Percentiles rank a stretch among this genome's conserved stretches.
phyloP scores from a whole-genome alignment of 495 filamentous ascomycete species.

The Tuber microsphaerosporum region DNA sequence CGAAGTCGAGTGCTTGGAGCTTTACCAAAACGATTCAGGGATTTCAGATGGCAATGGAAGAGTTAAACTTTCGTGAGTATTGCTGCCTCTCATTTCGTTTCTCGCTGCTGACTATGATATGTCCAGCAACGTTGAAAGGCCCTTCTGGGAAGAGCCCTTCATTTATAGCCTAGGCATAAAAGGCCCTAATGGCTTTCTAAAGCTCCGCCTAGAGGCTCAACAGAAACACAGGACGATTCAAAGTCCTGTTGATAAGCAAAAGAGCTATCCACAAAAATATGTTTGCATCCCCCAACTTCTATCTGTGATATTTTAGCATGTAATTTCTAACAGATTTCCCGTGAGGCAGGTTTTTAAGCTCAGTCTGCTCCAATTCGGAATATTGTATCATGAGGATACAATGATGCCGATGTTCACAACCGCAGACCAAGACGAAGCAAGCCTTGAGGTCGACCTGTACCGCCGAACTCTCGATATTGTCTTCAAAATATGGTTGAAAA shows the following conservation, averaged over 20 bases:
- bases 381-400: conserved; percentile 45
- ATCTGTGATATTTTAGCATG: background rate
- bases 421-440: conserved; percentile 26
- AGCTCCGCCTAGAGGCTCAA: background rate
- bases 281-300: conserved; percentile 12
- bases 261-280: conserved; percentile 31
- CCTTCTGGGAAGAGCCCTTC: conserved; percentile 36
- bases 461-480: conserved; percentile 41
- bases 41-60: conserved; percentile 34
- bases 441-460: conserved; percentile 40
- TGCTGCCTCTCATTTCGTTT: background rate
- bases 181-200: background rate
- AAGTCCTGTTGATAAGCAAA: conserved; percentile 21
- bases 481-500: conserved; percentile 34
- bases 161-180: conserved; percentile 13
- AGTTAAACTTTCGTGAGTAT: conserved; percentile 40
- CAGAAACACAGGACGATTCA: conserved; percentile 8
- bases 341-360: conserved; percentile 40
- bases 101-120: background rate
- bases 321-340: conserved; percentile 6
- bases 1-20: conserved; percentile 38
- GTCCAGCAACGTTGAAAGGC: background rate
- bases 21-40: conserved; percentile 36
- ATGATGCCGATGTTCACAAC: conserved; percentile 50
- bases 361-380: conserved; percentile 49